Evolutionary conservation across 345 rosid species (phyloP).

Genomic region (Jatropha curcas): DNA sequence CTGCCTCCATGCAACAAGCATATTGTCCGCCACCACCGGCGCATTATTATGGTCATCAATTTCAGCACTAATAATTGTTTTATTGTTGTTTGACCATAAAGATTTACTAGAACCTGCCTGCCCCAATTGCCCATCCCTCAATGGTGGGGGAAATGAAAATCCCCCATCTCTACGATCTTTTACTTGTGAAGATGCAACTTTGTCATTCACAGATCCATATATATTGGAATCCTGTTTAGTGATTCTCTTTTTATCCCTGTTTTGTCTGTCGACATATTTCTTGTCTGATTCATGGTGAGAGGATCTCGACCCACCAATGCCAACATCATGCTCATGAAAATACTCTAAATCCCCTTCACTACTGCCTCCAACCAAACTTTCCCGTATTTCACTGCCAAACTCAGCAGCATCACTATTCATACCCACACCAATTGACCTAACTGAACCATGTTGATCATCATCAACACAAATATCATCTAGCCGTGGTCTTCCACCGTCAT

Average conservation of each 20-base stretch:
- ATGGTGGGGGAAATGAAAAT: conserved; percentile 76
- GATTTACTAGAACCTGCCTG: conserved; percentile 67
- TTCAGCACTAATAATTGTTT: conserved; percentile 45
- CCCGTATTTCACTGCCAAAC: conserved; percentile 84
- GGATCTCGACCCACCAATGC: conserved; percentile 51
- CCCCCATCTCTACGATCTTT: conserved; percentile 62
- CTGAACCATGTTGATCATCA: conserved; percentile 90
- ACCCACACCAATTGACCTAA: conserved; percentile 97
- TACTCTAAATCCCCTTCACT: conserved; percentile 92
- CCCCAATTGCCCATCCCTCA: conserved; percentile 52
- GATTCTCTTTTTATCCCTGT: conserved; percentile 46
- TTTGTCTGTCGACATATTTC: conserved; percentile 48
- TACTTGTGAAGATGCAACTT: conserved; percentile 39
- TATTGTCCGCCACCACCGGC: conserved; percentile 62
- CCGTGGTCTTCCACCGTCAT: conserved; percentile 48
- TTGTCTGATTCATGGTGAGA: conserved; percentile 52
- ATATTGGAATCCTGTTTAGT: conserved; percentile 45
- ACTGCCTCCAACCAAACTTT: conserved; percentile 88
- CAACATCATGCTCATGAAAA: conserved; percentile 61
- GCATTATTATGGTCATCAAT: conserved; percentile 52
- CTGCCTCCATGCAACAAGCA: conserved; percentile 72
- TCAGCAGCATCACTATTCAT: conserved; percentile 95
- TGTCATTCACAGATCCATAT: conserved; percentile 50
- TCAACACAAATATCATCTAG: conserved; percentile 63
- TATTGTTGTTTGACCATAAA: conserved; percentile 58